Evolutionary conservation across 2,329 filamentous ascomycete species (phyloP).

Genomic region (Claviceps capensis): DNA sequence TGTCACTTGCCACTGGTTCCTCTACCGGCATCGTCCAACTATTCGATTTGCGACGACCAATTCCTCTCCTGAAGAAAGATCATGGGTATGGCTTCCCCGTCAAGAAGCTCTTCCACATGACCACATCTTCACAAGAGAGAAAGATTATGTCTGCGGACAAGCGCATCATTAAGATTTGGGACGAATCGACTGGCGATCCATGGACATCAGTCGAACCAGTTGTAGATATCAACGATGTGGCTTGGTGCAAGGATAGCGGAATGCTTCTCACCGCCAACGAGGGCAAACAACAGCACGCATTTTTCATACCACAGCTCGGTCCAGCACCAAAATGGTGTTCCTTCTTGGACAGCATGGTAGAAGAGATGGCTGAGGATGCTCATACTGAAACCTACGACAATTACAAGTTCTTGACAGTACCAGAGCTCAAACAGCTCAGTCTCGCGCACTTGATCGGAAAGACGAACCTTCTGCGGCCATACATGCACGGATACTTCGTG

Average conservation of each 20-base stretch:
- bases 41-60: conserved; percentile 81
- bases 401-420: conserved; percentile 90
- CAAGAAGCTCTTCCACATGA: conserved; percentile 64
- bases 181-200: conserved; percentile 64
- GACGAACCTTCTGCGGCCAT: conserved; percentile 78
- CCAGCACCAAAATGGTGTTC: conserved; percentile 91
- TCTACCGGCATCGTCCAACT: conserved; percentile 78
- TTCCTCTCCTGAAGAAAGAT: conserved; percentile 78
- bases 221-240: conserved; percentile 89
- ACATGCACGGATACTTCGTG: conserved; percentile 99
- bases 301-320: conserved; percentile 87
- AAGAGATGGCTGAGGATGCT: conserved; percentile 88
- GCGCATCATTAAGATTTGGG: conserved; percentile 95
- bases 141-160: conserved; percentile 91
- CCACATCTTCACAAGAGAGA: conserved; percentile 60
- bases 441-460: conserved; percentile 82
- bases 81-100: conserved; percentile 93
- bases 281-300: conserved; percentile 85
- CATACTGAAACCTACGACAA: conserved; percentile 87
- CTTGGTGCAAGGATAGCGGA: conserved; percentile 80
- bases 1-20: conserved; percentile 78
- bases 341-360: conserved; percentile 93
- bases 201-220: conserved; percentile 95
- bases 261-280: conserved; percentile 97
- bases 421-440: conserved; percentile 74